phyloP scores from a whole-genome alignment of 1,284 basidiomycete genomes.

The Boletellus sp. region DNA sequence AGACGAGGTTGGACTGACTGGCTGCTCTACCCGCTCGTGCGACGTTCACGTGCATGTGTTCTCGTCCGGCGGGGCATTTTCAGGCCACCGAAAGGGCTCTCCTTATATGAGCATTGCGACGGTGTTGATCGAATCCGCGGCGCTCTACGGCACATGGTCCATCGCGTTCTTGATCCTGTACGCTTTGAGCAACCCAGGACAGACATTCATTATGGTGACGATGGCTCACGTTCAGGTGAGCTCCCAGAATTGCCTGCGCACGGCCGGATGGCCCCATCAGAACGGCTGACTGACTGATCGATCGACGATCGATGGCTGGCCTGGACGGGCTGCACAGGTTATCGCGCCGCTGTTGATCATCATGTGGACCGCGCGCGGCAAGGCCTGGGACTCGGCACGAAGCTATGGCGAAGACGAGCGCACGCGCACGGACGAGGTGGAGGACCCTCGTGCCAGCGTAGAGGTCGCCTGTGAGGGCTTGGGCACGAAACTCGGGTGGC shows the following conservation, averaged over 20 bases:
- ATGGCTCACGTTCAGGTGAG: slow-evolving; percentile 32
- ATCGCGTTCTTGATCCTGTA: slow-evolving; percentile 27
- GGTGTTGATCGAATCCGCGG: slow-evolving; percentile 29
- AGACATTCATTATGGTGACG: slow-evolving; percentile 26
- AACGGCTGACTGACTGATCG: too few species aligned
- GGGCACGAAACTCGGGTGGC: too few species aligned
- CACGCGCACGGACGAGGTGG: background rate
- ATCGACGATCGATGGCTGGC: too few species aligned
- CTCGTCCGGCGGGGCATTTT: slow-evolving; percentile 1
- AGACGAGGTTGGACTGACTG: too few species aligned
- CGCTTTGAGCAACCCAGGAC: slow-evolving; percentile 17
- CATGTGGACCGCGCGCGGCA: slow-evolving; percentile 23
- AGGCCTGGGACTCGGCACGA: slow-evolving; percentile 14
- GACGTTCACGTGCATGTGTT: too few species aligned
- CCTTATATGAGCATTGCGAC: slow-evolving; percentile 25
- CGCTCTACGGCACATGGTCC: slow-evolving; percentile 29
- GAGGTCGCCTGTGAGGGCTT: background rate
- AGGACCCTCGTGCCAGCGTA: background rate
- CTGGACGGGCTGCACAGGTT: slow-evolving; percentile 10
- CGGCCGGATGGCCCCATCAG: too few species aligned
- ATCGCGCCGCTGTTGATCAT: slow-evolving; percentile 30
- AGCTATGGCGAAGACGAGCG: background rate
- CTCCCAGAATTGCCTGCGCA: background rate
- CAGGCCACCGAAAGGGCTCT: slow-evolving; percentile 5
- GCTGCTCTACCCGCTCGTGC: too few species aligned